phyloP scores from a whole-genome alignment of 2,329 filamentous ascomycete genomes.

The Didymella keratinophila region DNA sequence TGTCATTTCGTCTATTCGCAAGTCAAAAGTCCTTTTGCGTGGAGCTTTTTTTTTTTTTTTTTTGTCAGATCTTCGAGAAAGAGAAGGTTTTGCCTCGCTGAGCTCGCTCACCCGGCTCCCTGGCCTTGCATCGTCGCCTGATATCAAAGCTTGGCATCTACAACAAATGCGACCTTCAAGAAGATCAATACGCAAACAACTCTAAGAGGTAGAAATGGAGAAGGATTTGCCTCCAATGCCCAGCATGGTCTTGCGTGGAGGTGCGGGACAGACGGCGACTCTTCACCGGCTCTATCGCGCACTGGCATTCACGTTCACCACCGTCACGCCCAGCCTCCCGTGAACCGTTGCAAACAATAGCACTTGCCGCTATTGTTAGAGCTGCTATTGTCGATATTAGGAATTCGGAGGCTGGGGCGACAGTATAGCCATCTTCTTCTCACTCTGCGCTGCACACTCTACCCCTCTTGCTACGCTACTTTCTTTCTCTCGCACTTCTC shows the following conservation, averaged over 20 bases:
- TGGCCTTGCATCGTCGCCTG: not conserved
- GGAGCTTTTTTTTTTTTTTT: too few species aligned
- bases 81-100: not conserved
- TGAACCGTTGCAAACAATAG: not conserved
- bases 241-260: not conserved
- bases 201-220: not conserved
- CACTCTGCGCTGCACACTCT: not conserved
- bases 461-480: not conserved
- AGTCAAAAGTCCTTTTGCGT: not conserved
- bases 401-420: slow-evolving; percentile 1
- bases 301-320: slow-evolving; percentile 28
- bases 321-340: slow-evolving; percentile 4
- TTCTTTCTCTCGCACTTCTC: not conserved
- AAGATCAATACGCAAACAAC: not conserved
- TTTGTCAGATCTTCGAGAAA: not conserved
- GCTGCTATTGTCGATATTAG: not conserved
- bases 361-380: not conserved
- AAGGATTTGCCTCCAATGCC: not conserved
- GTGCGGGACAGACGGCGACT: not conserved
- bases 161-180: not conserved
- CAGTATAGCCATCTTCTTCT: not conserved
- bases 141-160: slow-evolving; percentile 6
- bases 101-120: not conserved
- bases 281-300: slow-evolving; percentile 10
- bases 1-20: not conserved